Conservation (phyloP, 2,329 filamentous ascomycete species). For the Aspergillus japonicus region DNA sequence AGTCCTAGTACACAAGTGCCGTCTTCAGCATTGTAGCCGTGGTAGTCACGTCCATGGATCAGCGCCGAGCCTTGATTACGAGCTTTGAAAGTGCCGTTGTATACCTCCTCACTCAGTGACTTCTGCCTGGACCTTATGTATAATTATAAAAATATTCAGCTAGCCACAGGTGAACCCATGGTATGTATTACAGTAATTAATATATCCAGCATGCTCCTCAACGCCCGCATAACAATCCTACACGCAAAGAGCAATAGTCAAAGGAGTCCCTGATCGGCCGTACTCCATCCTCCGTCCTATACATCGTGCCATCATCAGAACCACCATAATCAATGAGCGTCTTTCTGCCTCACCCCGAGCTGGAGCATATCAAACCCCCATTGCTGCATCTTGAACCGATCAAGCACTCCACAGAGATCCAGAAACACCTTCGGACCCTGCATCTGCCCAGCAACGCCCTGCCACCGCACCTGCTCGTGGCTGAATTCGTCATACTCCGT, state of each 20-base stretch:
- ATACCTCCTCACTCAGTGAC: too few species aligned
- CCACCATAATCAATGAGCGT: not conserved
- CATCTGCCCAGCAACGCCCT: conserved; percentile 12
- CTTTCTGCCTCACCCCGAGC: conserved; percentile 5
- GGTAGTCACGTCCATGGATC: too few species aligned
- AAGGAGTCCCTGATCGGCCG: not conserved
- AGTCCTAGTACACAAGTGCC: not conserved
- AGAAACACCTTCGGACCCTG: conserved; percentile 9
- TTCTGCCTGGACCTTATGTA: too few species aligned
- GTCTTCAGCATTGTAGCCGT: too few species aligned
- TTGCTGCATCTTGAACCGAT: conserved; percentile 16
- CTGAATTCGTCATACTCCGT: conserved; percentile 9
- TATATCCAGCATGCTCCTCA: not conserved
- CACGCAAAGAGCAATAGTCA: not conserved
- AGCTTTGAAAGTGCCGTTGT: too few species aligned
- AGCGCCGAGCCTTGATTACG: too few species aligned
- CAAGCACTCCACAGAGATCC: conserved; percentile 11
- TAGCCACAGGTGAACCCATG: too few species aligned
- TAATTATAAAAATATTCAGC: too few species aligned
- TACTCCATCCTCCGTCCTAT: not conserved
- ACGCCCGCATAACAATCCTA: not conserved
- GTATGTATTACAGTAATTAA: not conserved
- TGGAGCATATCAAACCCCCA: conserved; percentile 17
- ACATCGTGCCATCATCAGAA: not conserved
- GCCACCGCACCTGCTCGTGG: conserved; percentile 9